These are phyloP conservation scores for Globisporangium orthogonon DNA, from an alignment of 352 stramenopile species.

Conservation along the genomic window DNA sequence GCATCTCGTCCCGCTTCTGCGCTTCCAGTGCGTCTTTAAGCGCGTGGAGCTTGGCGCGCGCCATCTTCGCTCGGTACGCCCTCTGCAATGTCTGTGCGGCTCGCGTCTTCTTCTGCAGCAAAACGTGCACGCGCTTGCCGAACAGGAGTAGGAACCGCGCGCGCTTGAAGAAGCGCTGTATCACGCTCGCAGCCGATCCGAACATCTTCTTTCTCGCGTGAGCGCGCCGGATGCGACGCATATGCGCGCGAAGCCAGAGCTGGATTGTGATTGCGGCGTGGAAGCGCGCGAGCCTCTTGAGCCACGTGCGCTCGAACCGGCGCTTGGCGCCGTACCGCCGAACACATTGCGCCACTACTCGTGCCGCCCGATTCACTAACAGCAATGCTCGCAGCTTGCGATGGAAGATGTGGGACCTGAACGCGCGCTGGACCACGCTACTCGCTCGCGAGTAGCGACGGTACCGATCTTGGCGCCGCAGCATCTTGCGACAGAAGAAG, in stretches of 20 bases:
- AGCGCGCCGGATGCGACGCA: slow-evolving; percentile 18
- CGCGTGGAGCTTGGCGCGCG: slow-evolving; percentile 44
- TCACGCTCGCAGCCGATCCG: slow-evolving; percentile 13
- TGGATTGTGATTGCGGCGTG: slow-evolving; percentile 52
- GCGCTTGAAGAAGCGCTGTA: slow-evolving; percentile 52
- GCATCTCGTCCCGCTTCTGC: slow-evolving; percentile 35
- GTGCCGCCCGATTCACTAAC: slow-evolving; percentile 23
- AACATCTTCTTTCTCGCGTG: slow-evolving; percentile 10
- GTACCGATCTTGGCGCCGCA: slow-evolving; percentile 28
- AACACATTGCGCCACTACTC: slow-evolving; percentile 31
- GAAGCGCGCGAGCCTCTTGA: slow-evolving; percentile 36
- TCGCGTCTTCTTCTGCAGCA: slow-evolving; percentile 18
- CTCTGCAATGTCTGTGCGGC: slow-evolving; percentile 46
- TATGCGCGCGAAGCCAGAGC: slow-evolving; percentile 31
- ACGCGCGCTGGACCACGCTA: slow-evolving; percentile 30
- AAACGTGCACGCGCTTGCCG: slow-evolving; percentile 22
- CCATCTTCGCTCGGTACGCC: slow-evolving; percentile 53
- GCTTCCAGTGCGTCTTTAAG: slow-evolving; percentile 60
- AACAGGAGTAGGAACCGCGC: slow-evolving; percentile 30
- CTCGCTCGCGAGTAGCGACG: slow-evolving; percentile 26
- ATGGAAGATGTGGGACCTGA: slow-evolving; percentile 28
- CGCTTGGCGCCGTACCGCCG: slow-evolving; percentile 28
- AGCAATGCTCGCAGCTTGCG: slow-evolving; percentile 22
- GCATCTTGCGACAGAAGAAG: slow-evolving; percentile 39
- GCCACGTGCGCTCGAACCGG: slow-evolving; percentile 31